These are phyloP conservation scores for Eucalyptus regnans DNA, from an alignment of 345 rosid species.

Conservation along the genomic window DNA sequence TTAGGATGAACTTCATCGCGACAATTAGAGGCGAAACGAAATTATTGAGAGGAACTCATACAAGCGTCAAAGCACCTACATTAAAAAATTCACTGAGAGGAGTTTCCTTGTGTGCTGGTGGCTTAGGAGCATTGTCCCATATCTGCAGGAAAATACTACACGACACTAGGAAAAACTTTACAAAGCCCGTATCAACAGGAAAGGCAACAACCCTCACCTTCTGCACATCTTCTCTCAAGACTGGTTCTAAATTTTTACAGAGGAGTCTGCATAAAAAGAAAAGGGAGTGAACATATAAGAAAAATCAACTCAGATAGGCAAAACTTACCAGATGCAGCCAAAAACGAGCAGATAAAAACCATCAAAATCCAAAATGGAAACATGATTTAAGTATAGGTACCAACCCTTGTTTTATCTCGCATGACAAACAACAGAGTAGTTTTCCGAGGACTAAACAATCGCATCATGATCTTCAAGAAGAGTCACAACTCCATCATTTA, in stretches of 20 bases:
- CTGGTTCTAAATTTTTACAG: constrained; percentile 51
- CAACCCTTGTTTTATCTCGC: constrained; percentile 90
- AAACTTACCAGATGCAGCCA: not conserved
- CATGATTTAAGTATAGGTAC: not conserved
- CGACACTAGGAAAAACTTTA: not conserved
- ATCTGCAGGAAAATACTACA: not conserved
- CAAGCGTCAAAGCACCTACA: constrained; percentile 19
- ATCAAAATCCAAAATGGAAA: no score
- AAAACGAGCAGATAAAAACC: not conserved
- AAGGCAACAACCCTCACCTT: constrained; percentile 30
- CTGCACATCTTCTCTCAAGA: constrained; percentile 69
- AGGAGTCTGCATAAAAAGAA: constrained; percentile 45
- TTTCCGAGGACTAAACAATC: constrained; percentile 94
- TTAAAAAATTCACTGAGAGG: constrained; percentile 83
- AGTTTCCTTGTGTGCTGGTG: constrained; percentile 79
- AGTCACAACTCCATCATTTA: not conserved
- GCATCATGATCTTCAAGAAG: constrained; percentile 80
- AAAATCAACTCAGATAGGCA: not conserved
- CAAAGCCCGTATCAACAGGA: not conserved
- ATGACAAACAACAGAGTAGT: constrained; percentile 95
- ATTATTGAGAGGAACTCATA: not conserved
- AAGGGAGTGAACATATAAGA: not conserved
- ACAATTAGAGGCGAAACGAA: not conserved
- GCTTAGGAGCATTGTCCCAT: no score
- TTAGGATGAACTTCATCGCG: not conserved